Evolutionary conservation across 495 filamentous ascomycete species (phyloP), one percentile per base, ranked within the genome.

Genomic region (Talaromyces trachyspermus): DNA sequence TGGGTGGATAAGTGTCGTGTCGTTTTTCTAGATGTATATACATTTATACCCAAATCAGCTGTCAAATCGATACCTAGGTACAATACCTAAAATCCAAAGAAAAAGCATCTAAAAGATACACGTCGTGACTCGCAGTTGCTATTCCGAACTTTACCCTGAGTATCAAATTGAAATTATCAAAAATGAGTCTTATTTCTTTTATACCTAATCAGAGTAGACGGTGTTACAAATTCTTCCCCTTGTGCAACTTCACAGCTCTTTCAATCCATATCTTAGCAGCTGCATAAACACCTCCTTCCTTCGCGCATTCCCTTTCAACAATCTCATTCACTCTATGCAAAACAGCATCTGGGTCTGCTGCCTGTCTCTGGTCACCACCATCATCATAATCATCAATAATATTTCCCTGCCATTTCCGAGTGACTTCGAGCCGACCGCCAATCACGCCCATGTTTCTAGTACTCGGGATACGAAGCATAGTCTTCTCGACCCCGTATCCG

Each of bases 381-480:
- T 14, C 42, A 10, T 23, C 7, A 10, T 20, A 7, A 14, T 39
- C 22, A 15, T 30, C 18, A 17, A 30, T 5, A 1, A 4, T 17
- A 20, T 20, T 44, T 10, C 30, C 52, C 22, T 35, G 53, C 55
- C 63, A 58, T 17, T 49, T 39, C 20, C 53, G 36, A 7, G 50
- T 49, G 3, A 53, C 44, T 17, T 26, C 33, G 46, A 52, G 49
- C 10, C 61, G 51, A 8, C 79, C 72, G 12, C 91, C 90, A 49
- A 96, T 51, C 20, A 98, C 66, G 0, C 77, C 88, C 17, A 81
- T 74, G 64, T 97, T 96, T 50, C 94, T 71, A 32, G 91, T 95
- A 60, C 88, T 92, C 8, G 91, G 90, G 45, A 96, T 94, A 30
- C 88, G 70, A 40, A 98, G 58, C 66, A 86, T 76, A 45, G 91